Percentiles rank a stretch among this genome's conserved stretches.
These are phyloP conservation scores for Cystoisospora suis DNA, from an alignment of 169 alveolate species.

Conservation along the genomic window DNA sequence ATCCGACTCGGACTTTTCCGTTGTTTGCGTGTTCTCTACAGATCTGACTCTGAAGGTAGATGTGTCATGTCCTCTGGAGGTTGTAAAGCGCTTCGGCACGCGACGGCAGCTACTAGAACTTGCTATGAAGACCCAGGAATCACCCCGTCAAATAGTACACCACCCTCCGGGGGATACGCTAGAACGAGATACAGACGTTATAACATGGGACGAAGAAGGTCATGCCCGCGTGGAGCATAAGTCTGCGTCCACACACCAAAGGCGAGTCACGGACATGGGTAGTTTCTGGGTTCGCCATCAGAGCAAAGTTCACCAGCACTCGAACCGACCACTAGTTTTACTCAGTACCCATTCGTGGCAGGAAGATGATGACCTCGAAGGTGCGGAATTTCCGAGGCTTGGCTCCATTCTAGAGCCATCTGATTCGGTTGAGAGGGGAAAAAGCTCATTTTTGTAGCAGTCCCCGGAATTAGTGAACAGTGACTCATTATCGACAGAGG, in stretches of 20 bases:
- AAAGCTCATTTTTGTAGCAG: too few species aligned
- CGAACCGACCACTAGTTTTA: not conserved
- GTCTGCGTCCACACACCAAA: not conserved
- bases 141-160: not conserved
- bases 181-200: not conserved
- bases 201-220: slow-evolving; percentile 22
- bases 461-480: too few species aligned
- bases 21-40: not conserved
- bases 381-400: not conserved
- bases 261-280: not conserved
- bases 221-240: not conserved
- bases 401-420: not conserved
- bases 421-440: too few species aligned
- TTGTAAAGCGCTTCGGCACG: slow-evolving; percentile 12
- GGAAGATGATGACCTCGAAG: not conserved
- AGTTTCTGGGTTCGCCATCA: slow-evolving; percentile 28
- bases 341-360: not conserved
- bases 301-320: slow-evolving; percentile 1
- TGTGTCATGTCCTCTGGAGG: slow-evolving; percentile 5
- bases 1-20: not conserved
- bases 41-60: not conserved
- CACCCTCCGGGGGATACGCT: slow-evolving; percentile 29
- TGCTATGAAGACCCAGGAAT: not conserved
- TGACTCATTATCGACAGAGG: too few species aligned
- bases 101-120: not conserved